A percentile compares a stretch with the other conserved stretches of the same genome.
phyloP scores from a whole-genome alignment of 129 eudicot genomes.

The Flaveria linearis region DNA sequence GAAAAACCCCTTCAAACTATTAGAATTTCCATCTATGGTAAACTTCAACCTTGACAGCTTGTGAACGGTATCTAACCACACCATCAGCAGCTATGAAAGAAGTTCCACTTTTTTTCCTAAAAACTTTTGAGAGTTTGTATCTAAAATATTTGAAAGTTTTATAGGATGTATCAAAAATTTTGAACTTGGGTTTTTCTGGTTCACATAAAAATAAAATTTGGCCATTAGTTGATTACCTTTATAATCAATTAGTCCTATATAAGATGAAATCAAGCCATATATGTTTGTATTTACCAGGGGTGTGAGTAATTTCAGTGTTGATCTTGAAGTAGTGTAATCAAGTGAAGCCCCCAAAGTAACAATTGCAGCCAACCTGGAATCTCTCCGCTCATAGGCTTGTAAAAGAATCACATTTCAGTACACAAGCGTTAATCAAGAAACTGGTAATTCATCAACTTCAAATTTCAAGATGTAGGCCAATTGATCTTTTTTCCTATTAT shows the following conservation, averaged over 20 bases:
- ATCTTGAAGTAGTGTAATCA: conserved; percentile 71
- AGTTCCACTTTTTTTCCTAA: too few species aligned
- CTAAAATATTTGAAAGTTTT: background rate
- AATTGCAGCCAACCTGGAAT: conserved; percentile 56
- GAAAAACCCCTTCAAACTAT: conserved; percentile 3
- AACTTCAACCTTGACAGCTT: background rate
- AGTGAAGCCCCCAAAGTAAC: conserved; percentile 70
- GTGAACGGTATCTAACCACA: background rate
- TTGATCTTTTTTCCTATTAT: background rate
- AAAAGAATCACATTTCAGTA: conserved; percentile 18
- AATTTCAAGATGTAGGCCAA: background rate
- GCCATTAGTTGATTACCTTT: background rate
- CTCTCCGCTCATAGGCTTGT: conserved; percentile 48
- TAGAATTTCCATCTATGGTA: background rate
- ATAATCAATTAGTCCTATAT: background rate
- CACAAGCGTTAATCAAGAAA: conserved; percentile 4
- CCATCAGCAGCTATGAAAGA: background rate
- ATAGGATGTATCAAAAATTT: background rate
- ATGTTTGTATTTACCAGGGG: conserved; percentile 49
- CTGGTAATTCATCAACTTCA: conserved; percentile 7
- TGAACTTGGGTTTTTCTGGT: background rate
- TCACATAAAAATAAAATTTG: background rate
- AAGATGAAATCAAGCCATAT: conserved; percentile 19
- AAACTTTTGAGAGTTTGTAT: background rate
- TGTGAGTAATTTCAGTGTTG: conserved; percentile 52